These are phyloP conservation scores for Periconia sp. DNA, from an alignment of 2,329 filamentous ascomycete species.

Conservation along the genomic window DNA sequence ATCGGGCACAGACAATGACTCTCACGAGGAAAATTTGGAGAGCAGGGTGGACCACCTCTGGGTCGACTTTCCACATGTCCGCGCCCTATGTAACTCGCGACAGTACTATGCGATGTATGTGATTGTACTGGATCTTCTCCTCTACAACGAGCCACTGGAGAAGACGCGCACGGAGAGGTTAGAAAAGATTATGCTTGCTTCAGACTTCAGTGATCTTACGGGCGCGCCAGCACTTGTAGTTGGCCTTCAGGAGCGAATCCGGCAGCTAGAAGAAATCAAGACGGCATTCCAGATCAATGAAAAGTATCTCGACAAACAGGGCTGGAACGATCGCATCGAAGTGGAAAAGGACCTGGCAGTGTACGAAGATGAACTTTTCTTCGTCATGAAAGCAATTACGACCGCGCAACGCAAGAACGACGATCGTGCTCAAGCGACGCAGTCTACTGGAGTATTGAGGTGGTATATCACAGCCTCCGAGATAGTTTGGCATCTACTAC, in stretches of 20 bases:
- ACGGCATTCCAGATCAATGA: slow-evolving; percentile 92
- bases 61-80: slow-evolving; percentile 92
- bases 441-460: slow-evolving; percentile 77
- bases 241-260: slow-evolving; percentile 86
- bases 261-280: slow-evolving; percentile 95
- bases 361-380: slow-evolving; percentile 97
- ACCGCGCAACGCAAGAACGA: slow-evolving; percentile 86
- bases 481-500: slow-evolving; percentile 95
- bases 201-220: slow-evolving; percentile 94
- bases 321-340: slow-evolving; percentile 87
- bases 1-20: slow-evolving; percentile 60
- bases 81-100: slow-evolving; percentile 93
- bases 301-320: slow-evolving; percentile 80
- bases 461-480: slow-evolving; percentile 95
- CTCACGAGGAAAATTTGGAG: slow-evolving; percentile 60
- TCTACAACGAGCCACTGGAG: slow-evolving; percentile 94
- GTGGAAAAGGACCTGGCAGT: slow-evolving; percentile 85
- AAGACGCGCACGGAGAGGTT: slow-evolving; percentile 95
- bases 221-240: slow-evolving; percentile 93
- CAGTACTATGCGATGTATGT: slow-evolving; percentile 99
- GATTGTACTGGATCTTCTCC: slow-evolving; percentile 90
- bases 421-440: slow-evolving; percentile 62
- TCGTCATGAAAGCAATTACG: slow-evolving; percentile 99
- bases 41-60: slow-evolving; percentile 92
- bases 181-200: slow-evolving; percentile 98